These are phyloP conservation scores for Kandelia obovata DNA, from an alignment of 345 rosid species.

Conservation along the genomic window DNA sequence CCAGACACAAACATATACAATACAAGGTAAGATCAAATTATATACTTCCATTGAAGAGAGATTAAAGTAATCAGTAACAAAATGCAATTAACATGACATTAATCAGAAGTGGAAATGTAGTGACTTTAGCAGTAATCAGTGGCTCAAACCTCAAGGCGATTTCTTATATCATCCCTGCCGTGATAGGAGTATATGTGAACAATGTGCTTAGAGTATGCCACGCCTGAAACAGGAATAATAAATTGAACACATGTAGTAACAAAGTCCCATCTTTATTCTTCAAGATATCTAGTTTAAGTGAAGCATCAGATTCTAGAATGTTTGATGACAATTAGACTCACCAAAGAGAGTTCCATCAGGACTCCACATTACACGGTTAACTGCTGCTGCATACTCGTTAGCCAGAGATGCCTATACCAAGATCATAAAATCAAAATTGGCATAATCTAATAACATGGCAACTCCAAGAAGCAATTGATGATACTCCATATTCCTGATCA, in stretches of 20 bases:
- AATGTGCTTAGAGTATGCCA: slow-evolving; percentile 76
- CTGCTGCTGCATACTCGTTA: slow-evolving; percentile 53
- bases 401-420: slow-evolving; percentile 51
- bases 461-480: slow-evolving; percentile 3
- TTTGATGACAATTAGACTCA: slow-evolving; percentile 12
- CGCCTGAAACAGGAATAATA: slow-evolving; percentile 42
- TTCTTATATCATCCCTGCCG: neutral
- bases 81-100: too few relatives aligned
- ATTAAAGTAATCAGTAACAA: neutral
- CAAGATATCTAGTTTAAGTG: neutral
- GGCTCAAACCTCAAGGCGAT: slow-evolving; percentile 1
- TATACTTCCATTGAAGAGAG: neutral
- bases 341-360: slow-evolving; percentile 84
- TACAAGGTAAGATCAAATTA: neutral
- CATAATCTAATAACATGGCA: neutral
- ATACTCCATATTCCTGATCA: neutral
- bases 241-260: neutral
- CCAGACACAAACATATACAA: neutral
- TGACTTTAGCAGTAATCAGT: neutral
- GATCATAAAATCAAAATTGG: slow-evolving; percentile 11
- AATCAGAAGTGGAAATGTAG: too few relatives aligned
- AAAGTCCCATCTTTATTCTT: neutral
- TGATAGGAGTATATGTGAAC: slow-evolving; percentile 62
- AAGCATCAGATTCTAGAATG: neutral
- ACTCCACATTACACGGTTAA: slow-evolving; percentile 86